phyloP scores from a whole-genome alignment of 371 early-diverging fungal genomes.

The Furculomyces boomerangus region DNA sequence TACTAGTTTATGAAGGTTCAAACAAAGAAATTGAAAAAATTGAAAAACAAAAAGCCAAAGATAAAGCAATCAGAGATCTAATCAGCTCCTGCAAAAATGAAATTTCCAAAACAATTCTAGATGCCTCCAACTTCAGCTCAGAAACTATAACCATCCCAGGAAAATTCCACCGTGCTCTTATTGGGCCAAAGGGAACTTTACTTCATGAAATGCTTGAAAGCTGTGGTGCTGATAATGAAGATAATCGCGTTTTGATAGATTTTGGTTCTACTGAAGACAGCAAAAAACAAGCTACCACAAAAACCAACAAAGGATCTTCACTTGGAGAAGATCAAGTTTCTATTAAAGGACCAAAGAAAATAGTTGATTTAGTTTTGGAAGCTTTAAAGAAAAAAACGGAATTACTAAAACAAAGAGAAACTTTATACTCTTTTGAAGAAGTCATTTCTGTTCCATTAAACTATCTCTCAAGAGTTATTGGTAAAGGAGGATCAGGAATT shows the following conservation, averaged over 20 bases:
- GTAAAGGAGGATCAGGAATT: slow-evolving; percentile 68
- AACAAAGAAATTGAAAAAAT: slow-evolving; percentile 27
- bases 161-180: slow-evolving; percentile 56
- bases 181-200: slow-evolving; percentile 51
- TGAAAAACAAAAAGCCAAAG: slow-evolving; percentile 25
- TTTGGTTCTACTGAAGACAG: slow-evolving; percentile 32
- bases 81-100: slow-evolving; percentile 44
- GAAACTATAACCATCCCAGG: slow-evolving; percentile 39
- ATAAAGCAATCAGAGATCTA: slow-evolving; percentile 35
- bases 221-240: slow-evolving; percentile 19
- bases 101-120: slow-evolving; percentile 35
- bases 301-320: slow-evolving; percentile 22
- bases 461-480: slow-evolving; percentile 67
- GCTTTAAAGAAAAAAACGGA: slow-evolving; percentile 43
- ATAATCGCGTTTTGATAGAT: slow-evolving; percentile 43
- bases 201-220: slow-evolving; percentile 16
- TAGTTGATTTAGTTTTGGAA: slow-evolving; percentile 45
- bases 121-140: slow-evolving; percentile 47
- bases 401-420: slow-evolving; percentile 48
- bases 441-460: slow-evolving; percentile 47
- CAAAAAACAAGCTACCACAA: slow-evolving; percentile 6
- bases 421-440: slow-evolving; percentile 43
- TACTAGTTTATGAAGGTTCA: slow-evolving; percentile 47
- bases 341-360: slow-evolving; percentile 59
- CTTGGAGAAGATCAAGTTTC: slow-evolving; percentile 39